Conservation (phyloP, 306 rosid genomes). For the Nissolia schottii region DNA sequence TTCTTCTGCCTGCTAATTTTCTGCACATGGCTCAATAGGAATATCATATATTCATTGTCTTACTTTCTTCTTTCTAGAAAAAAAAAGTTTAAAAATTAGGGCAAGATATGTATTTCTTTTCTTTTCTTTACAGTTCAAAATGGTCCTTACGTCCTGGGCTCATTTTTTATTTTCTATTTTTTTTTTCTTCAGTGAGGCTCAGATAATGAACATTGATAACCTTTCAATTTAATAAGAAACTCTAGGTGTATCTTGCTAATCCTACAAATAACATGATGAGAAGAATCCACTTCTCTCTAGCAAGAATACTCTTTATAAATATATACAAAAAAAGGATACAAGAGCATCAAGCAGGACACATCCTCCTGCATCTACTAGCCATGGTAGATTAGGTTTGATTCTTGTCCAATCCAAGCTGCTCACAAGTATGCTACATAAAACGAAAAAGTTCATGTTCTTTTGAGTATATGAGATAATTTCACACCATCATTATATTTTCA, state of each 20-base stretch:
- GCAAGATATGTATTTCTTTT: not conserved
- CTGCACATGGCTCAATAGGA: slow-evolving; percentile 12
- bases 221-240: not conserved
- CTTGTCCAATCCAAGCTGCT: slow-evolving; percentile 64
- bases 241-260: slow-evolving; percentile 9
- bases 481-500: not conserved
- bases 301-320: slow-evolving; percentile 17
- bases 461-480: slow-evolving; percentile 12
- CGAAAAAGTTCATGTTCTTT: not conserved
- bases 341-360: slow-evolving; percentile 73
- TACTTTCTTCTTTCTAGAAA: not conserved
- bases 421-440: slow-evolving; percentile 61
- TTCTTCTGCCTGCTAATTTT: slow-evolving; percentile 6
- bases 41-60: not conserved
- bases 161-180: not conserved
- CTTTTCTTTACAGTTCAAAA: not conserved
- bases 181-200: not conserved
- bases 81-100: not conserved
- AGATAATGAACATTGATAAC: not conserved
- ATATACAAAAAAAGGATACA: slow-evolving; percentile 53
- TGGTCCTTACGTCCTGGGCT: not conserved
- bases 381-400: slow-evolving; percentile 72
- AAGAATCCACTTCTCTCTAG: slow-evolving; percentile 11
- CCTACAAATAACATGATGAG: not conserved
- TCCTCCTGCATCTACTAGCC: slow-evolving; percentile 90